Evolutionary conservation across 805 yeast genomes (phyloP).

Genomic region (Candida michaelii): DNA sequence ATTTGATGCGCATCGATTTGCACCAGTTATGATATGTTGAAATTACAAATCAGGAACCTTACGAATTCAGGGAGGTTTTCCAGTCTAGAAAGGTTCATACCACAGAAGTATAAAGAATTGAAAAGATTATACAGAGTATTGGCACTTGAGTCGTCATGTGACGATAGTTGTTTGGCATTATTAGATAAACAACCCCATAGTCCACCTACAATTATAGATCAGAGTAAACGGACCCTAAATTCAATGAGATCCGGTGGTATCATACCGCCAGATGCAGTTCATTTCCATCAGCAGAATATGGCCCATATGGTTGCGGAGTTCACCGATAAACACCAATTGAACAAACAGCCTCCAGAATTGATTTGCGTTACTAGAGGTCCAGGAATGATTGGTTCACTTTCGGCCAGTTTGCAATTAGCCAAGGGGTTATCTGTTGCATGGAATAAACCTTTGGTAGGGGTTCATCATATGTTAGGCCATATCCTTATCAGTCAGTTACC

Average conservation of each 20-base stretch:
- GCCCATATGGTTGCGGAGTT: slow-evolving; percentile 51
- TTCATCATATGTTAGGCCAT: slow-evolving; percentile 96
- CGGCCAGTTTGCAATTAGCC: slow-evolving; percentile 80
- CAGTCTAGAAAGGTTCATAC: too few species aligned
- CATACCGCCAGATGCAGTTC: slow-evolving; percentile 79
- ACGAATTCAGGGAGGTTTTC: too few species aligned
- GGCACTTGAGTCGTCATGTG: slow-evolving; percentile 92
- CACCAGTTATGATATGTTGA: not conserved
- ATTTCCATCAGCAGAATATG: slow-evolving; percentile 66
- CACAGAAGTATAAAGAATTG: not conserved
- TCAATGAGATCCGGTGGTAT: slow-evolving; percentile 77
- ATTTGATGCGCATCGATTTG: not conserved
- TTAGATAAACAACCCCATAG: slow-evolving; percentile 46
- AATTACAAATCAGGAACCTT: too few species aligned
- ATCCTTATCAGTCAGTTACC: slow-evolving; percentile 49
- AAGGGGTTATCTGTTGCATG: slow-evolving; percentile 83
- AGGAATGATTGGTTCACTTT: slow-evolving; percentile 88
- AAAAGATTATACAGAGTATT: slow-evolving; percentile 58
- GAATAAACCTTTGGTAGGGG: slow-evolving; percentile 78
- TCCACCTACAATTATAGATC: slow-evolving; percentile 52
- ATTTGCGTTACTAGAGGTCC: slow-evolving; percentile 95
- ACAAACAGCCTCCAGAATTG: slow-evolving; percentile 55
- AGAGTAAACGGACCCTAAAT: slow-evolving; percentile 64
- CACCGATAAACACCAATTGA: slow-evolving; percentile 35
- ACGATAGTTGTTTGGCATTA: slow-evolving; percentile 88